These are phyloP conservation scores for Pyronema omphalodes DNA, from an alignment of 495 filamentous ascomycete genomes.

Conservation along the genomic window DNA sequence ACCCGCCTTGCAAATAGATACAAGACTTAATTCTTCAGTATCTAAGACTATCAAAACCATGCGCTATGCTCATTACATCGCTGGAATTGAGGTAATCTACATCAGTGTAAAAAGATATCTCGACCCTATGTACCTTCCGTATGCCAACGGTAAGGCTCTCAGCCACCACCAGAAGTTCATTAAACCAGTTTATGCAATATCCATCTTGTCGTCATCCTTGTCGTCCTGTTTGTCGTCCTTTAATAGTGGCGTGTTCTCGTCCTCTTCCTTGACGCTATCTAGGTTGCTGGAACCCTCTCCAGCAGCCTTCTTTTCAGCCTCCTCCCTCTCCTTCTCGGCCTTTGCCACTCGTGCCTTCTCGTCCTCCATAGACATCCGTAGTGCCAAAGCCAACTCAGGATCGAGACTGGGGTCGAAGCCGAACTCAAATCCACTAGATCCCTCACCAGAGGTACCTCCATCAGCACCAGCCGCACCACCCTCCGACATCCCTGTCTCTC, in stretches of 20 bases:
- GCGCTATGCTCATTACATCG: too few species aligned
- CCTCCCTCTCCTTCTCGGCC: slow-evolving; percentile 56
- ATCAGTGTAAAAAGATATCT: too few species aligned
- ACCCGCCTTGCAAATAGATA: too few species aligned
- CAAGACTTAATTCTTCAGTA: too few species aligned
- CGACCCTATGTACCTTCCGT: too few species aligned
- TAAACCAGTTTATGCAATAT: slow-evolving; percentile 39
- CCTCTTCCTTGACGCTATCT: slow-evolving; percentile 70
- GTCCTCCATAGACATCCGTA: slow-evolving; percentile 95
- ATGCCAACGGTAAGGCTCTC: slow-evolving; percentile 5
- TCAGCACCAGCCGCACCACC: slow-evolving; percentile 31
- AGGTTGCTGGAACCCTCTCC: slow-evolving; percentile 30
- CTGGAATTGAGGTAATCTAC: too few species aligned
- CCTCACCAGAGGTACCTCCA: slow-evolving; percentile 40
- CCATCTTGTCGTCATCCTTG: slow-evolving; percentile 76
- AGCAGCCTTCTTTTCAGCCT: slow-evolving; percentile 33
- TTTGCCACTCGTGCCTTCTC: slow-evolving; percentile 85
- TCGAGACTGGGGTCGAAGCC: slow-evolving; percentile 66
- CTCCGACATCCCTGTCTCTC: slow-evolving; percentile 31
- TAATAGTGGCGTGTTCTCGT: slow-evolving; percentile 45
- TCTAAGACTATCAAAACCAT: too few species aligned
- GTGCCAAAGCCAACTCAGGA: slow-evolving; percentile 83
- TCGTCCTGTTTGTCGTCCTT: slow-evolving; percentile 43
- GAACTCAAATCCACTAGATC: slow-evolving; percentile 45
- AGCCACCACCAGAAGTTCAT: neutral